Evolutionary conservation across 2,329 filamentous ascomycete species (phyloP).

Genomic region (Thelonectria rubi): DNA sequence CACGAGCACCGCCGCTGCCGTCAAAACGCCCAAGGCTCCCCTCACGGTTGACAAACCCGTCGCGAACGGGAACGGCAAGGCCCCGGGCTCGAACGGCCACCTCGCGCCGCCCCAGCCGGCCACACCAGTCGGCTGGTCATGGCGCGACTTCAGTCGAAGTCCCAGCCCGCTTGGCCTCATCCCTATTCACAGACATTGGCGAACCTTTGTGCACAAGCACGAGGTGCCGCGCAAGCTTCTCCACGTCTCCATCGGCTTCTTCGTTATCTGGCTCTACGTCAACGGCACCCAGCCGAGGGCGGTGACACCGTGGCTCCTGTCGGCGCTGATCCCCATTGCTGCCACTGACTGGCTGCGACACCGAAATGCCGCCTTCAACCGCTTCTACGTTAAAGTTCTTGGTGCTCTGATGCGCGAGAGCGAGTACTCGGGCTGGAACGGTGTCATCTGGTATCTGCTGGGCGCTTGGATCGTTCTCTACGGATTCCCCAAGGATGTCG

Average conservation of each 20-base stretch:
- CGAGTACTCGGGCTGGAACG: conserved; percentile 93
- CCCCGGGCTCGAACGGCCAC: conserved; percentile 65
- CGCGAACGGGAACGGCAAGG: conserved; percentile 48
- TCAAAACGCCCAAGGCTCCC: conserved; percentile 37
- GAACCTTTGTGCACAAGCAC: conserved; percentile 92
- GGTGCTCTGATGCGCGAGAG: conserved; percentile 97
- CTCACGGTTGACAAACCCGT: conserved; percentile 37
- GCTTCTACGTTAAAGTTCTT: conserved; percentile 82
- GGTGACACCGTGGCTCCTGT: conserved; percentile 87
- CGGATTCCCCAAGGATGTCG: conserved; percentile 93
- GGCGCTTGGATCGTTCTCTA: conserved; percentile 87
- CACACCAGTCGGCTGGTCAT: conserved; percentile 72
- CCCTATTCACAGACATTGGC: conserved; percentile 92
- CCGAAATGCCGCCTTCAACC: conserved; percentile 81
- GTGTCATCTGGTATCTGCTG: conserved; percentile 95
- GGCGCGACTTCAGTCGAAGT: conserved; percentile 89
- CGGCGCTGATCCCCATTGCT: conserved; percentile 83
- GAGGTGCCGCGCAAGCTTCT: conserved; percentile 94
- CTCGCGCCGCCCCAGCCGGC: conserved; percentile 73
- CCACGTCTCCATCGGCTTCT: conserved; percentile 96
- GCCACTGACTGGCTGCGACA: conserved; percentile 85
- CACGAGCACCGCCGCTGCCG: conserved; percentile 47
- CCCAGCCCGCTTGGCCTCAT: conserved; percentile 94
- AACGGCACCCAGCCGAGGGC: conserved; percentile 77
- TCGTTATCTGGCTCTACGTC: conserved; percentile 86